Percentiles rank a stretch among this genome's conserved stretches.
Evolutionary conservation across 371 early-diverging fungal species (phyloP).

Genomic region (Mucor saturninus): DNA sequence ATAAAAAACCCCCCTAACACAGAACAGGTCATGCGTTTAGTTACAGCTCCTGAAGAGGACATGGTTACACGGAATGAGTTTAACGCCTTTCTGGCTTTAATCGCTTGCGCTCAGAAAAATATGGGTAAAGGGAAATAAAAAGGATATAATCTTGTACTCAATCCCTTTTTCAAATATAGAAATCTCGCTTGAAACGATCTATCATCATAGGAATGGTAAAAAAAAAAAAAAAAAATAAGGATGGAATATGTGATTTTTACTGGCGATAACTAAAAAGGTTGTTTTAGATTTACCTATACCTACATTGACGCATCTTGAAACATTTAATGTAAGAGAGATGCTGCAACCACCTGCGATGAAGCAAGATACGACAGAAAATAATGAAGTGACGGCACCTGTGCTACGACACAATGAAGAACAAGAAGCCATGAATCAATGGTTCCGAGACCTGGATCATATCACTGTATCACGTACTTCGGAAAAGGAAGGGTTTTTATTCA

Average conservation of each 20-base stretch:
- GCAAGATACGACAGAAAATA: too few relatives aligned
- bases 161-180: conserved; percentile 13
- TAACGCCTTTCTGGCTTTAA: conserved; percentile 70
- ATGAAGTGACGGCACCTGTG: neutral
- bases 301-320: conserved; percentile 15
- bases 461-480: conserved; percentile 61
- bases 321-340: conserved; percentile 3
- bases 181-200: conserved; percentile 39
- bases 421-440: conserved; percentile 39
- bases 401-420: conserved; percentile 14
- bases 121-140: conserved; percentile 54
- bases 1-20: neutral
- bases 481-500: conserved; percentile 81
- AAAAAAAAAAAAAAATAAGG: neutral
- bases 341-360: too few relatives aligned
- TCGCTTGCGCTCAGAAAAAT: conserved; percentile 79
- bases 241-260: neutral
- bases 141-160: neutral
- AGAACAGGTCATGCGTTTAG: conserved; percentile 16
- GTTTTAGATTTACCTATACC: conserved; percentile 42
- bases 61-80: conserved; percentile 71
- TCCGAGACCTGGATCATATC: conserved; percentile 52
- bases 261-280: neutral
- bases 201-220: conserved; percentile 42
- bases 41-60: conserved; percentile 51